phyloP scores from a whole-genome alignment of 331 rosid species.

The Cydonia oblonga region DNA sequence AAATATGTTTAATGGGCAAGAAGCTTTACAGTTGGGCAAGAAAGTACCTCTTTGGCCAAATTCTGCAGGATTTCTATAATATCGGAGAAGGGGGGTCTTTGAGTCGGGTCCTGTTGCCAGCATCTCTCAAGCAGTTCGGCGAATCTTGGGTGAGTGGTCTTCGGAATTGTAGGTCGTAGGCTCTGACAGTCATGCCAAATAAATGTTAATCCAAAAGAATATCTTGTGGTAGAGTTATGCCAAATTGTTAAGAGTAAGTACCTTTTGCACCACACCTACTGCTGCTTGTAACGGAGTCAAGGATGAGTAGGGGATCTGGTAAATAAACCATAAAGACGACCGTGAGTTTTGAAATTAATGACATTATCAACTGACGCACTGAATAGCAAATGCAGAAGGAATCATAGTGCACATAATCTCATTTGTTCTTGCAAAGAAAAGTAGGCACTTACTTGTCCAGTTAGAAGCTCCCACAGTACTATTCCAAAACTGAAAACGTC shows the following conservation, averaged over 20 bases:
- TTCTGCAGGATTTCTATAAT: conserved; percentile 60
- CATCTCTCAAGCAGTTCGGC: conserved; percentile 77
- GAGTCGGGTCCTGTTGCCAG: conserved; percentile 80
- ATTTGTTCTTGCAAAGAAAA: not conserved
- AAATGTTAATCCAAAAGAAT: conserved; percentile 3
- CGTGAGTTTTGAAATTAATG: conserved; percentile 3
- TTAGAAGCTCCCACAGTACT: conserved; percentile 92
- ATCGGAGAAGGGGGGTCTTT: conserved; percentile 70
- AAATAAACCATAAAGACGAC: conserved; percentile 15
- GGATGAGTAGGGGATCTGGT: conserved; percentile 78
- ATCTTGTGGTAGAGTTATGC: not conserved
- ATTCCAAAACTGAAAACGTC: conserved; percentile 96
- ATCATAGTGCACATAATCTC: not conserved
- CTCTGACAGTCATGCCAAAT: conserved; percentile 36
- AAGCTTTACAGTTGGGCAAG: not conserved
- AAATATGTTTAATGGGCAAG: not conserved
- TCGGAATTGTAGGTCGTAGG: conserved; percentile 80
- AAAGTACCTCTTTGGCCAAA: conserved; percentile 64
- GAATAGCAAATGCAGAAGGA: not conserved
- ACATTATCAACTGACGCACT: not conserved
- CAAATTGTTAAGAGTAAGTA: conserved; percentile 18
- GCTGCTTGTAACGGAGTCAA: conserved; percentile 98
- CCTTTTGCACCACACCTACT: conserved; percentile 99
- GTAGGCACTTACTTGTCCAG: conserved; percentile 67
- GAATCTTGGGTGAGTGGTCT: conserved; percentile 52